Base-by-base conservation (phyloP, 331 rosid species). In the Stylosanthes scabra region DNA sequence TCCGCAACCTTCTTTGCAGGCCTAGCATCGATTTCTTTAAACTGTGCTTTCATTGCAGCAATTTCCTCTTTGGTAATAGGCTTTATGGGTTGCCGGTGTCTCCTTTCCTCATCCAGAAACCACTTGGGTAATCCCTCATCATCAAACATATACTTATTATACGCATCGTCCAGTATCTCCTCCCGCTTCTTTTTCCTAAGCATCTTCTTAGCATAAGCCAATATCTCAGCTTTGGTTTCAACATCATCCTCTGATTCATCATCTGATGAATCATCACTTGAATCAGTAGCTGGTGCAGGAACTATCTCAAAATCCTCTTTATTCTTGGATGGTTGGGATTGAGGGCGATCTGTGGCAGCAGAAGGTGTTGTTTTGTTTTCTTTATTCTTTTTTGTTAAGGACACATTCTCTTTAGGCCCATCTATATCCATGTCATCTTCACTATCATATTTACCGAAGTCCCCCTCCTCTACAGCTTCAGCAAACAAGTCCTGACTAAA, bases 1-100 rank as follows among this genome's bases (percentile, higher is more conserved):
- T 94, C 81, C 0, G 96, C 97, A 7, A 94, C 96, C 86, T 93
- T 93, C 80, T 93, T 93, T 3, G 91, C 90, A 11, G 99, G 95
- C 34, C 99, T 86, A 64, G 99, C 91, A 80, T 94, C 85, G 9
- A 94, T 94, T 41, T 87, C 97, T 76, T 89, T 94, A 20, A 88
- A 94, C 28, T 91, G 99, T 3, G 93, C 99, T 75, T 13, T 91
- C 86, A 94, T 94, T 44, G 99, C 99, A 12, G 66, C 83, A 45
- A 87, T 6, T 81, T 94, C 97, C 65, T 88, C 99, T 83, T 88
- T 91, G 45, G 97, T 86, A 64, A 94, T 71, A 10, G 99, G 97
- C 86, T 85, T 88, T 2, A 80, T 73, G 8, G 83, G 91, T 52
- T 74, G 87, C 6, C 96, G 82, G 59, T 94, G 99, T 74, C 70